Evolutionary conservation across 2,329 filamentous ascomycete genomes (phyloP), one percentile per base, ranked within the genome.

Genomic region (Zalaria obscura): DNA sequence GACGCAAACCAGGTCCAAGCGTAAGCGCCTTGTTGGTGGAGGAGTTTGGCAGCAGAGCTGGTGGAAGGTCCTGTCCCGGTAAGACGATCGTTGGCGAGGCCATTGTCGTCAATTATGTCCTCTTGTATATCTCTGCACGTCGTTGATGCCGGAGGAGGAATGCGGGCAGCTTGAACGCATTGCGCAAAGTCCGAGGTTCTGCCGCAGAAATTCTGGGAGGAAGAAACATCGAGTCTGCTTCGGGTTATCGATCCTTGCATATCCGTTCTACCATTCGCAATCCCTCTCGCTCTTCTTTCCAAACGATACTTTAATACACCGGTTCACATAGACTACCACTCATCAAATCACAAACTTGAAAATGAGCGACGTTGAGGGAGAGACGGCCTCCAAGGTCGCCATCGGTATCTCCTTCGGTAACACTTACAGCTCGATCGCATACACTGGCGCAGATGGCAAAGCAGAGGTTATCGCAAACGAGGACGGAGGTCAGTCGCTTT

Each of bases 401-500:
- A 96, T 98, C 66, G 91, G 91, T 62, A 87, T 98, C 60, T 83
- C 88, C 52, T 95, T 96, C 72, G 91, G 91, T 67, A 98, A 96
- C 72, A 88, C 87, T 47, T 93, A 94, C 78, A 93, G 86, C 69
- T 95, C 87, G 46, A 95, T 98, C 67, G 89, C 89, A 55, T 87
- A 80, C 62, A 93, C 88, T 37, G 76, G 80, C 47, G 64, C 65
- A 48, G 89, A 96, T 58, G 89, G 93, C 65, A 93, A 93, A 72
- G 81, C 87, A 50, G 86, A 95, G 63, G 89, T 98, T 49, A 96
- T 98, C 67, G 91, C 91, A 58, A 96, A 98, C 68, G 91, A 96
- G 70, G 91, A 96, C 60, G 91, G 91, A 72, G 85, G 18, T 42
- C 9, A 27, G 85, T 87, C 62, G 58, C 77, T 7, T 25, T 36